Percentiles rank a stretch among this genome's conserved stretches.
These are phyloP conservation scores for Trichoderma erinaceum DNA, from an alignment of 495 filamentous ascomycete species.

Conservation along the genomic window DNA sequence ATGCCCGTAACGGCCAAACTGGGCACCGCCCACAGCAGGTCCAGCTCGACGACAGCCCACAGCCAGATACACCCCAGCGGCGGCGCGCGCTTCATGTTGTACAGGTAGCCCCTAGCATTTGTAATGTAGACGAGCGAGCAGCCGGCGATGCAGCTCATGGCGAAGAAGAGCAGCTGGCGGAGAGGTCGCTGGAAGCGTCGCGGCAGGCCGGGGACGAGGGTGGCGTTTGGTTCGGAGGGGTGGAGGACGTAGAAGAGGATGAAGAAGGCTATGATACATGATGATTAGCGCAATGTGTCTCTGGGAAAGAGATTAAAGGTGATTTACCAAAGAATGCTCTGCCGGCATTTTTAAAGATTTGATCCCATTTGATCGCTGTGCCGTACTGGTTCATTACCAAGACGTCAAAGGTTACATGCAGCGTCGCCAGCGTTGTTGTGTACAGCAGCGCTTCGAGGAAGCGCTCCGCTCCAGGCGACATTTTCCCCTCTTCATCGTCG, in stretches of 20 bases:
- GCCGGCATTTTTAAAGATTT: slow-evolving; percentile 46
- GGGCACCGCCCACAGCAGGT: slow-evolving; percentile 57
- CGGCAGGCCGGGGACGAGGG: slow-evolving; percentile 39
- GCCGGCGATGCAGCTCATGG: slow-evolving; percentile 50
- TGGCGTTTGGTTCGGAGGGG: slow-evolving; percentile 40
- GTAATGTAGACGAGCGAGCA: slow-evolving; percentile 74
- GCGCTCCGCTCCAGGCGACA: slow-evolving; percentile 43
- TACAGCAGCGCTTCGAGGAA: slow-evolving; percentile 58
- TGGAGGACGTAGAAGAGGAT: slow-evolving; percentile 56
- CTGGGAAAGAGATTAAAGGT: slow-evolving; percentile 31
- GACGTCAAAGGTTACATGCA: slow-evolving; percentile 84
- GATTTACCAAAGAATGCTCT: slow-evolving; percentile 47
- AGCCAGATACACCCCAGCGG: slow-evolving; percentile 88
- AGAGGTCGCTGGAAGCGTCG: slow-evolving; percentile 39
- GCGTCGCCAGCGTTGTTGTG: slow-evolving; percentile 64
- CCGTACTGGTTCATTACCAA: slow-evolving; percentile 90
- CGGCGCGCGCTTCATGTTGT: slow-evolving; percentile 87
- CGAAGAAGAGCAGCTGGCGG: slow-evolving; percentile 58
- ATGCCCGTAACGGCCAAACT: slow-evolving; percentile 53
- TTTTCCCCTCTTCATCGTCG: slow-evolving; percentile 24
- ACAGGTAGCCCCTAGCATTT: slow-evolving; percentile 73
- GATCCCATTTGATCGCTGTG: slow-evolving; percentile 54
- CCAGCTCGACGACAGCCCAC: slow-evolving; percentile 85
- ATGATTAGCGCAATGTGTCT: background rate
- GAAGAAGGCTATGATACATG: slow-evolving; percentile 42